A percentile compares a stretch with the other conserved stretches of the same genome.
These are phyloP conservation scores for Cryptococcus amylolentus DNA, from an alignment of 1,284 basidiomycete genomes.

Conservation along the genomic window DNA sequence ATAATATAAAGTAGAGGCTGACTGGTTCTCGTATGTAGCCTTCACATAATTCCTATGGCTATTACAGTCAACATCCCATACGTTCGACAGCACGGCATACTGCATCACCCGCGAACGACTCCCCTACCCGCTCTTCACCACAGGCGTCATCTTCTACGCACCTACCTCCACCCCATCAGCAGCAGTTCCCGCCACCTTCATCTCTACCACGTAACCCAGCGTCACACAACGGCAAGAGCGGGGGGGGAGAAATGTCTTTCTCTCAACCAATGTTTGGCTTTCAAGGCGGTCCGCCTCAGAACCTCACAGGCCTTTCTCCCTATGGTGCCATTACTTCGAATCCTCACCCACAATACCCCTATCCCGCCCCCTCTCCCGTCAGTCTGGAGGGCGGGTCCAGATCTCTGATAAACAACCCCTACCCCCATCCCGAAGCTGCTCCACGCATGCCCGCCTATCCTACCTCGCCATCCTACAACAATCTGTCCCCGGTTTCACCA, in stretches of 20 bases:
- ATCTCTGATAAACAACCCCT: constrained; percentile 8
- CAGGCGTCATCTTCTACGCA: constrained; percentile 8
- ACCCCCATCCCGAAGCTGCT: constrained; percentile 8
- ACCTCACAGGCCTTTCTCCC: constrained; percentile 18
- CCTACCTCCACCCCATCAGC: constrained; percentile 16
- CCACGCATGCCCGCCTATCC: constrained; percentile 15
- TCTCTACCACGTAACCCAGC: constrained; percentile 19
- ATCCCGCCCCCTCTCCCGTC: constrained; percentile 12
- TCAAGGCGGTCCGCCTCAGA: constrained; percentile 1
- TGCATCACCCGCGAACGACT: neutral
- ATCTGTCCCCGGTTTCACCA: constrained; percentile 28
- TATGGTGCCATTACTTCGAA: constrained; percentile 3
- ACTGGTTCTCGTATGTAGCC: no score
- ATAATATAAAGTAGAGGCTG: no score
- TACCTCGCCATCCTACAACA: constrained; percentile 20
- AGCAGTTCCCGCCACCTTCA: constrained; percentile 3
- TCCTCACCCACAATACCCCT: constrained; percentile 1
- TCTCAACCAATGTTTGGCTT: constrained; percentile 1
- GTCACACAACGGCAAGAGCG: constrained; percentile 3
- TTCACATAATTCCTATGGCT: neutral
- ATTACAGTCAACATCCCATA: neutral
- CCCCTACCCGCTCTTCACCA: neutral
- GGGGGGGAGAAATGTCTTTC: neutral
- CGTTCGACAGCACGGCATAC: neutral
- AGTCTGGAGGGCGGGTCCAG: constrained; percentile 4